phyloP scores from a whole-genome alignment of 2,329 filamentous ascomycete species.

The Davidsoniella neocaledoniae region DNA sequence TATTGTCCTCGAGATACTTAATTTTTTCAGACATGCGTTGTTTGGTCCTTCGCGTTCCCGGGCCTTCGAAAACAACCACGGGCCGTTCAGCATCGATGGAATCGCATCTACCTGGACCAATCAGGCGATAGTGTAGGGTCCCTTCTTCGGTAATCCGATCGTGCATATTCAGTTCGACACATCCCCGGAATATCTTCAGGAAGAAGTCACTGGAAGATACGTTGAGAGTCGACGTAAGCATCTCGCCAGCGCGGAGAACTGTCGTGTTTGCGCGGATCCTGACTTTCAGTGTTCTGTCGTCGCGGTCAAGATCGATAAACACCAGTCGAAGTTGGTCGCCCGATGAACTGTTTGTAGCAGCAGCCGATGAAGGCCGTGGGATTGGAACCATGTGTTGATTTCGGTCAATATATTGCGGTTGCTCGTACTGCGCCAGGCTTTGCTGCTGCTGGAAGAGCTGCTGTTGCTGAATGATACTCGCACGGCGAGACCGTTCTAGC shows the following conservation, averaged over 20 bases:
- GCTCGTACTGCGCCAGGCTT: not conserved
- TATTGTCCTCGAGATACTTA: not conserved
- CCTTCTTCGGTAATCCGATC: constrained; percentile 4
- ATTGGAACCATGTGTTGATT: not conserved
- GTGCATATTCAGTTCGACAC: constrained; percentile 2
- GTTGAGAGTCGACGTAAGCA: not conserved
- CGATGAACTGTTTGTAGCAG: constrained; percentile 10
- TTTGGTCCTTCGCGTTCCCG: not conserved
- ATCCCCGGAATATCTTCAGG: constrained; percentile 6
- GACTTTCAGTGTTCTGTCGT: constrained; percentile 2
- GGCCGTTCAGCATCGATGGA: not conserved
- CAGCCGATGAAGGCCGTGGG: constrained; percentile 8
- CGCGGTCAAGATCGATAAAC: constrained; percentile 7
- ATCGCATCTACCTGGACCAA: constrained; percentile 1
- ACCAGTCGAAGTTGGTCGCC: constrained; percentile 4
- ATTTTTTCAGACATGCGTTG: not conserved
- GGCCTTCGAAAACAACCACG: not conserved
- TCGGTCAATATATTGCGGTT: not conserved
- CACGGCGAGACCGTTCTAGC: not conserved
- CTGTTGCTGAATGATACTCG: constrained; percentile 1
- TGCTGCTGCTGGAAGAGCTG: constrained; percentile 3
- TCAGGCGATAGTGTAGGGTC: constrained; percentile 8
- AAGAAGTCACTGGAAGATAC: constrained; percentile 5
- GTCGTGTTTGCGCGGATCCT: not conserved
- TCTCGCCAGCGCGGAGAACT: constrained; percentile 4